Percentiles rank a stretch among this genome's conserved stretches.
These are phyloP conservation scores for Geoglossum glabrum DNA, from an alignment of 495 filamentous ascomycete genomes.

Conservation along the genomic window DNA sequence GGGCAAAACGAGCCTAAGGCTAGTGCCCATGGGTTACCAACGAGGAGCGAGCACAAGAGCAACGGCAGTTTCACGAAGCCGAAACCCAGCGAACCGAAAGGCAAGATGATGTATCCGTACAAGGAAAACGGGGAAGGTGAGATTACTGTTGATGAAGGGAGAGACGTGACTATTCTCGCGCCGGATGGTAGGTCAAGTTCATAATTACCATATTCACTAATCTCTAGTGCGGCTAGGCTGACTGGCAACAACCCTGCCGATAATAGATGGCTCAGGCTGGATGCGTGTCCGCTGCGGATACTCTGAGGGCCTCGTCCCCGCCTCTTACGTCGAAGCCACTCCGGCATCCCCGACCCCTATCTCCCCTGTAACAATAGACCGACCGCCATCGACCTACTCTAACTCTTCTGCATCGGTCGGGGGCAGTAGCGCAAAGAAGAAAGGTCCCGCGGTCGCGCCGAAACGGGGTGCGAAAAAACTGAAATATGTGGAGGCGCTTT, in stretches of 20 bases:
- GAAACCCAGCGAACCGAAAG: conserved; percentile 34
- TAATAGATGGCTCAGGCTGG: conserved; percentile 76
- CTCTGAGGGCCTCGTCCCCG: conserved; percentile 68
- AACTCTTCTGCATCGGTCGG: conserved; percentile 56
- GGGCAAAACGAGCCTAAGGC: conserved; percentile 16
- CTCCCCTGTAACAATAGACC: conserved; percentile 16
- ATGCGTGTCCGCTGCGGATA: conserved; percentile 49
- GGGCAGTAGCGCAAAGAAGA: conserved; percentile 44
- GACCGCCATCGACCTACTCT: conserved; percentile 52
- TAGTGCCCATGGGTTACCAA: conserved; percentile 10
- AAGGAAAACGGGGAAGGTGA: conserved; percentile 63
- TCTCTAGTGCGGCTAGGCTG: neutral
- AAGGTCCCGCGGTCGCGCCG: conserved; percentile 83
- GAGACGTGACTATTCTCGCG: conserved; percentile 59
- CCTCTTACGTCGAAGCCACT: conserved; percentile 52
- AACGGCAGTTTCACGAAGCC: neutral
- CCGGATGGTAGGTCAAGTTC: conserved; percentile 50
- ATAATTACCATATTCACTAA: neutral
- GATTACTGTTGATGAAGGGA: conserved; percentile 54
- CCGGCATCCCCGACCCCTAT: conserved; percentile 17
- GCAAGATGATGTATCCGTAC: conserved; percentile 79
- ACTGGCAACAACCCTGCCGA: neutral
- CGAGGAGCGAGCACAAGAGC: neutral
- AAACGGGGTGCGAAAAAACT: conserved; percentile 84
- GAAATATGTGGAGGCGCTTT: conserved; percentile 84